Conservation (phyloP, 768 basidiomycete genomes). For the Cyclocybe aegerita region DNA sequence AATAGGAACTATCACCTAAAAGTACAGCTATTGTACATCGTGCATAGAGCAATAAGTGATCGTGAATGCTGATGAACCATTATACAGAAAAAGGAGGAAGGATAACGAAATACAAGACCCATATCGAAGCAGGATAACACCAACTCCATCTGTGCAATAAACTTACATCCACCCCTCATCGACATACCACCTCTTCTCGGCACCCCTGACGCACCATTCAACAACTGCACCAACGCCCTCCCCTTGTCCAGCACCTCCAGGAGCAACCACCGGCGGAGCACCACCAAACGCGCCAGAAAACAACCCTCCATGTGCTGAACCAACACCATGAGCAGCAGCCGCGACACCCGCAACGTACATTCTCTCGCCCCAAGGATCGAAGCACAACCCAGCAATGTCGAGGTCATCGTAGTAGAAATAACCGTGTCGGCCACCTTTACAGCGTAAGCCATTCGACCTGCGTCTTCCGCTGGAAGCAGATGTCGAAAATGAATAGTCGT, state of each 20-base stretch:
- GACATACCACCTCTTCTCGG: constrained; percentile 74
- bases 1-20: too few relatives aligned
- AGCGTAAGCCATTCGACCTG: not conserved
- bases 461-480: not conserved
- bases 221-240: constrained; percentile 39
- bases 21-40: too few relatives aligned
- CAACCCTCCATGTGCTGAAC: not conserved
- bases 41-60: not conserved
- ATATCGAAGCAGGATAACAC: not conserved
- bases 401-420: constrained; percentile 21
- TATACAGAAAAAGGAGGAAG: not conserved
- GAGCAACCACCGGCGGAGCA: constrained; percentile 1
- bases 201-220: constrained; percentile 75
- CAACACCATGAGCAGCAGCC: not conserved
- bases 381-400: constrained; percentile 31
- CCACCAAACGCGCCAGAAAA: not conserved
- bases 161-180: constrained; percentile 43
- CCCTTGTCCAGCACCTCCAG: constrained; percentile 7
- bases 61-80: not conserved
- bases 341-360: constrained; percentile 28
- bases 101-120: not conserved
- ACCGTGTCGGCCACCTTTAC: not conserved
- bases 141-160: not conserved
- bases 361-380: constrained; percentile 29
- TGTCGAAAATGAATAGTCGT: too few relatives aligned